Base-by-base conservation (phyloP, 768 basidiomycete genomes). In the Suillus hirtellus region DNA sequence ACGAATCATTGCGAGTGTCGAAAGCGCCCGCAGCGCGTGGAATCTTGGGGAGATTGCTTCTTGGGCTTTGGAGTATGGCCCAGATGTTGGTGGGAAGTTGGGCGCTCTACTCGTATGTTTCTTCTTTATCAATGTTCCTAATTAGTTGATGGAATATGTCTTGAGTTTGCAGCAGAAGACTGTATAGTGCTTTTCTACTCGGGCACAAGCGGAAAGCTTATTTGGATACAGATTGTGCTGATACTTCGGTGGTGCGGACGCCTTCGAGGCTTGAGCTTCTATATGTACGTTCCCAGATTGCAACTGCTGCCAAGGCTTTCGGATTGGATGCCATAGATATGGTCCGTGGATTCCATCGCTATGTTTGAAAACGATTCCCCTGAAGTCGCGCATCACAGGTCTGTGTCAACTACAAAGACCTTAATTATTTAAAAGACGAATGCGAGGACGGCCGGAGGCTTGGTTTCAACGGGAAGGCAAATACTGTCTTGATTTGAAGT, bases 121-220 rank as follows among this genome's bases (percentile, higher is more conserved):
- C 35, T 21, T 50, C 47, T 19, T 59, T 4, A 35, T 40, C 15
- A 14, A 61, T 14, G 1, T 50, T 50, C 9, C 9, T 31, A 27
- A 24, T 17, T 19, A 37, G 64, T 44, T 60, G 50, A 42, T 42
- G 17, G 59, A 11, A n/a, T 38, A 34, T 42, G 35, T 47, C n/a
- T 27, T 21, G 67, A 96, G 95, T 98, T 97, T 73, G 95, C 93
- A 3, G 93, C 95, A 24, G 95, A 98, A 78, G 95, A 98, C 70
- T 96, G 93, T 95, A 74, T 66, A 83, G 71, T 49, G 4, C 17
- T 15, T 43, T 14, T 52, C 19, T 49, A 4, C 49, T 64, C 35
- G 38, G 42, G 19, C 53, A 37, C 38, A n/a, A 66, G 19, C 47
- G n/a, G 55, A 53, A 50, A 53, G 31, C 67, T 66, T 3, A 49